Percentiles rank a stretch among this genome's conserved stretches.
Evolutionary conservation across 1,139 yeast genomes (phyloP).

Genomic region (Hansenula lynferdii): DNA sequence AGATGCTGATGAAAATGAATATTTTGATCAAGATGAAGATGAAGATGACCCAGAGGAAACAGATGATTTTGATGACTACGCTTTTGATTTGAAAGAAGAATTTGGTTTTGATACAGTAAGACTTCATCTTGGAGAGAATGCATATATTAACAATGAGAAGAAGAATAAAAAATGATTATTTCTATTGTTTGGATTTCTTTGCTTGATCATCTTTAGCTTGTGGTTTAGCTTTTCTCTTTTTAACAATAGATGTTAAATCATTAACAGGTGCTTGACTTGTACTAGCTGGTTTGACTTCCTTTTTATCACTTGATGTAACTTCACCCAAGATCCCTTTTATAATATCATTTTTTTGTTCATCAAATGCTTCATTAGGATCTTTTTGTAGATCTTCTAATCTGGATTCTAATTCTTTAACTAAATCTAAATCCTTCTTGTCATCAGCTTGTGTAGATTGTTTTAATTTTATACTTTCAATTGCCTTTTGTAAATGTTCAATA

Average conservation of each 20-base stretch:
- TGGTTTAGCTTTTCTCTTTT: constrained; percentile 39
- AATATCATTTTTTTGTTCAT: constrained; percentile 52
- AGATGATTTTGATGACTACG: constrained; percentile 4
- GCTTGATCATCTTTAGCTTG: constrained; percentile 1
- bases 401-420: constrained; percentile 27
- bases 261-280: constrained; percentile 32
- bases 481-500: constrained; percentile 50
- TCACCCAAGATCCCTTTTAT: constrained; percentile 62
- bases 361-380: constrained; percentile 46
- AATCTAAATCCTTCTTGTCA: constrained; percentile 20
- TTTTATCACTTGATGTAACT: constrained; percentile 23
- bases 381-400: constrained; percentile 46
- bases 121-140: constrained; percentile 1
- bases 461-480: constrained; percentile 55
- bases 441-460: constrained; percentile 14
- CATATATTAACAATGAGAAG: background rate
- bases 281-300: constrained; percentile 11
- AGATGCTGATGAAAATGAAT: constrained; percentile 1
- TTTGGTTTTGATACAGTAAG: constrained; percentile 17
- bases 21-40: constrained; percentile 3
- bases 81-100: constrained; percentile 16
- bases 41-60: constrained; percentile 1
- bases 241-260: constrained; percentile 52
- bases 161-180: background rate
- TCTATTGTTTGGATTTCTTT: constrained; percentile 15